Conservation (phyloP, 2,329 filamentous ascomycete species). For the Fusarium sp. region DNA sequence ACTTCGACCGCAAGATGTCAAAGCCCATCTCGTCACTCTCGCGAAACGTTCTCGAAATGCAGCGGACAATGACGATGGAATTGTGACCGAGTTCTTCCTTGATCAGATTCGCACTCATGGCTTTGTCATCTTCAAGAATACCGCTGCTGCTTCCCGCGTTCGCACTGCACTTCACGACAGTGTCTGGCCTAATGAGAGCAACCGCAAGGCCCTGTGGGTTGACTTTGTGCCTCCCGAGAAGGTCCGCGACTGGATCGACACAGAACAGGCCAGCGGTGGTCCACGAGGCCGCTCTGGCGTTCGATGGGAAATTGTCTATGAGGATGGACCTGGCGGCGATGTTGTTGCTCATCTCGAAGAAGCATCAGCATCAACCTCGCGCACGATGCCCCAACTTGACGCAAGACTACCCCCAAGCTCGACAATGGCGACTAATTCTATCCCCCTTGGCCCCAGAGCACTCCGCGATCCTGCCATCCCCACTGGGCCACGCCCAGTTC, state of each 20-base stretch:
- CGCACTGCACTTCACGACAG: constrained; percentile 80
- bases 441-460: constrained; percentile 54
- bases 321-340: constrained; percentile 65
- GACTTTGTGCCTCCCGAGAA: constrained; percentile 88
- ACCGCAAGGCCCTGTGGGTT: constrained; percentile 85
- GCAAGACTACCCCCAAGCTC: constrained; percentile 33
- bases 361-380: constrained; percentile 36
- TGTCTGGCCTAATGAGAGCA: constrained; percentile 89
- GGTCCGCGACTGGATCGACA: constrained; percentile 78
- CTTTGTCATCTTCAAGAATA: constrained; percentile 78
- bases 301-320: constrained; percentile 82
- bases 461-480: constrained; percentile 41
- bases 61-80: constrained; percentile 64
- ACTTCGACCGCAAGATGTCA: constrained; percentile 75
- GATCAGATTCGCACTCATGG: constrained; percentile 91
- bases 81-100: constrained; percentile 78
- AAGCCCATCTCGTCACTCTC: constrained; percentile 75
- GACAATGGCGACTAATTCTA: constrained; percentile 49
- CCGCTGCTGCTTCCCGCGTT: constrained; percentile 79
- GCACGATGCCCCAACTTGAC: constrained; percentile 28
- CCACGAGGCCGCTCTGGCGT: constrained; percentile 55
- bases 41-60: constrained; percentile 69
- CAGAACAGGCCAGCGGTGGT: constrained; percentile 66
- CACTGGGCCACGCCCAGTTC: constrained; percentile 56
- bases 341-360: constrained; percentile 66